Percentiles rank a stretch among this genome's conserved stretches.
phyloP scores from a whole-genome alignment of 306 rosid genomes.

The Erythrophleum fordii region DNA sequence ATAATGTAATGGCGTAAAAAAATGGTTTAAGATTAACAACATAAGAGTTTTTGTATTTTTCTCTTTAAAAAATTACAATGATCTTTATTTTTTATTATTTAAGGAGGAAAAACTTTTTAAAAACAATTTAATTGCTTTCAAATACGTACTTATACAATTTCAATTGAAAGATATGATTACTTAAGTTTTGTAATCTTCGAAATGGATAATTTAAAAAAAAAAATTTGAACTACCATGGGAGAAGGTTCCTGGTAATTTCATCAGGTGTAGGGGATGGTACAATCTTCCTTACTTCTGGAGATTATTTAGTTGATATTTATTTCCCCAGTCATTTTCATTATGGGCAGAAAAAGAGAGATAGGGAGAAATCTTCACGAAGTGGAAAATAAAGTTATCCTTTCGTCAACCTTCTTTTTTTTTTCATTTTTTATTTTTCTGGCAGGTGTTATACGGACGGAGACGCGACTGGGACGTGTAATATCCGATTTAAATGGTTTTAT shows the following conservation, averaged over 20 bases:
- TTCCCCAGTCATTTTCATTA: neutral
- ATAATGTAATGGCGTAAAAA: too few relatives aligned
- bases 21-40: neutral
- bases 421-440: too few relatives aligned
- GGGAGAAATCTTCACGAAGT: neutral
- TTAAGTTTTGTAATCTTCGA: neutral
- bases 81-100: too few relatives aligned
- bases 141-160: neutral
- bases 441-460: neutral
- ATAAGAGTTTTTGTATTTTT: neutral
- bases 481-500: neutral
- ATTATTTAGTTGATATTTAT: neutral
- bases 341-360: neutral
- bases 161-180: neutral
- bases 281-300: neutral
- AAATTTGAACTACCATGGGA: neutral
- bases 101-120: too few relatives aligned
- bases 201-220: neutral
- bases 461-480: neutral
- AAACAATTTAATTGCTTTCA: neutral
- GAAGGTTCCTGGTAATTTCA: constrained; percentile 16
- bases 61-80: too few relatives aligned
- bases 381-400: neutral
- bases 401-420: neutral
- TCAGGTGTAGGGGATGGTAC: too few relatives aligned